These are phyloP conservation scores for Epichloe sibirici DNA, from an alignment of 2,329 filamentous ascomycete genomes.

Conservation along the genomic window DNA sequence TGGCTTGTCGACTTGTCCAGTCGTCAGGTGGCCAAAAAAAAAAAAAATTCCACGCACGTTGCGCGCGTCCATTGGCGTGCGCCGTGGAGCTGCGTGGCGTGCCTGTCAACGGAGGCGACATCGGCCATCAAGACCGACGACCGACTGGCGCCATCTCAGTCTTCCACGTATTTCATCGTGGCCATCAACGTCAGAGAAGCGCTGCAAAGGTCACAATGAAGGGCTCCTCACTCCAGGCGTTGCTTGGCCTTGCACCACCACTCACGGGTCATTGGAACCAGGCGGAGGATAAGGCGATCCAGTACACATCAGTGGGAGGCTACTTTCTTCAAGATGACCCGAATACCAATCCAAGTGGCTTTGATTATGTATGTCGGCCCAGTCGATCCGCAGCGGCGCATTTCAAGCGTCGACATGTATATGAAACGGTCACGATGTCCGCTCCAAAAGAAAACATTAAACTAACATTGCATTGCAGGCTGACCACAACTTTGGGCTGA, in stretches of 20 bases:
- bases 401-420: background rate
- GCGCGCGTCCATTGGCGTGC: background rate
- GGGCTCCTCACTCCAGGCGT: slow-evolving; percentile 15
- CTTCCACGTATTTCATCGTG: background rate
- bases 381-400: too few relatives aligned
- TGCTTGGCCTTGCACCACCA: slow-evolving; percentile 17
- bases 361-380: slow-evolving; percentile 46
- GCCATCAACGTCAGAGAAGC: background rate
- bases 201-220: slow-evolving; percentile 18
- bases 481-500: slow-evolving; percentile 50
- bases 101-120: background rate
- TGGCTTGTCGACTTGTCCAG: too few relatives aligned
- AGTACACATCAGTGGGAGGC: slow-evolving; percentile 47
- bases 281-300: slow-evolving; percentile 31
- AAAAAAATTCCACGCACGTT: background rate
- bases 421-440: background rate
- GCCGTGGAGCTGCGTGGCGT: background rate
- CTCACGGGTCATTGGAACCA: slow-evolving; percentile 19
- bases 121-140: too few relatives aligned
- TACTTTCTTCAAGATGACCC: slow-evolving; percentile 54
- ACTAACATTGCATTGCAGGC: slow-evolving; percentile 27
- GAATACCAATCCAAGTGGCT: slow-evolving; percentile 39
- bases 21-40: background rate
- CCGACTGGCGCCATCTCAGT: too few relatives aligned
- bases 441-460: too few relatives aligned